A percentile compares a stretch with the other conserved stretches of the same genome.
These are phyloP conservation scores for Mortierella polycephala DNA, from an alignment of 371 early-diverging fungal genomes.

Conservation along the genomic window DNA sequence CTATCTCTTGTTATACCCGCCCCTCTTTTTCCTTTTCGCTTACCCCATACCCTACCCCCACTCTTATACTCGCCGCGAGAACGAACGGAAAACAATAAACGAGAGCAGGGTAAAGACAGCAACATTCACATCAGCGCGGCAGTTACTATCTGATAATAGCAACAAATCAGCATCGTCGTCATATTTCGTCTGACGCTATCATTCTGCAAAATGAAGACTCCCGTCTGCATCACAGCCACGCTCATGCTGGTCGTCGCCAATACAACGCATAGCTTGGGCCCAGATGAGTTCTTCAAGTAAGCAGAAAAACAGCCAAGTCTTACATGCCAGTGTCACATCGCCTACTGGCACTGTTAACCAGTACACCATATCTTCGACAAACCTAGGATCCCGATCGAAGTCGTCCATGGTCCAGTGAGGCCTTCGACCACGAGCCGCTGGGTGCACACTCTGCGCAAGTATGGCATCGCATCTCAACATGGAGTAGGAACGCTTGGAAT, in stretches of 20 bases:
- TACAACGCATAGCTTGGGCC: not conserved
- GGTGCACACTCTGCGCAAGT: conserved; percentile 37
- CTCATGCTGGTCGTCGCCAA: conserved; percentile 7
- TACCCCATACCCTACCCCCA: no score
- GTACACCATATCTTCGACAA: not conserved
- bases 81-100: no score
- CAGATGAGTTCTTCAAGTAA: conserved; percentile 29
- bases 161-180: not conserved
- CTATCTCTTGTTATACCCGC: no score
- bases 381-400: conserved; percentile 25
- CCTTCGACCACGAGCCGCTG: conserved; percentile 39
- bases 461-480: conserved; percentile 12
- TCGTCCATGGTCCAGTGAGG: conserved; percentile 3
- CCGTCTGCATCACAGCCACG: conserved; percentile 25
- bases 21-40: no score
- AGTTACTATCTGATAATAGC: no score
- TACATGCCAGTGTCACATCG: not conserved
- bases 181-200: not conserved
- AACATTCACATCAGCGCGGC: no score
- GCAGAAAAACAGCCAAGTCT: not conserved
- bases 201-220: conserved; percentile 9
- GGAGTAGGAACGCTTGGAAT: not conserved
- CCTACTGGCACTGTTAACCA: not conserved
- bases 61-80: no score
- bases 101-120: no score